A percentile compares a stretch with the other conserved stretches of the same genome.
phyloP scores from a whole-genome alignment of 202 grass and related monocot species.

The Elaeis oleifera region DNA sequence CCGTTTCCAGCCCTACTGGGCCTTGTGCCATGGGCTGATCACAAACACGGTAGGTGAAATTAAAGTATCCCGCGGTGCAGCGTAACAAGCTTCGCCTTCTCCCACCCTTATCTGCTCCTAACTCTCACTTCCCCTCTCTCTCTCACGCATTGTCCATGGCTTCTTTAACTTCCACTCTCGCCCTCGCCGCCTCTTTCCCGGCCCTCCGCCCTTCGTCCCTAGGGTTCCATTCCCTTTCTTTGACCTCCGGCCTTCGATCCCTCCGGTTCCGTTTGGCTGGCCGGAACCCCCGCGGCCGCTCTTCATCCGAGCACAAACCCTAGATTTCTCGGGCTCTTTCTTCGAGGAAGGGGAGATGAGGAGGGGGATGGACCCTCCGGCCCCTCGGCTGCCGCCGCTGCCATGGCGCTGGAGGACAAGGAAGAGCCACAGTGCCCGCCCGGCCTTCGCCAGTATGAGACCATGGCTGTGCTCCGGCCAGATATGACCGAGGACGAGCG shows the following conservation, averaged over 20 bases:
- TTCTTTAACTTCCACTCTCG: constrained; percentile 28
- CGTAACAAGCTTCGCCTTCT: neutral
- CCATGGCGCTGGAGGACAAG: constrained; percentile 59
- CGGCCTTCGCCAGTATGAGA: constrained; percentile 81
- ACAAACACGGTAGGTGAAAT: too few relatives aligned
- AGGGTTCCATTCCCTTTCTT: constrained; percentile 7
- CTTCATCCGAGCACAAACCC: constrained; percentile 25
- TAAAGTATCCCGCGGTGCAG: neutral
- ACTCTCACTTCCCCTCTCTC: neutral
- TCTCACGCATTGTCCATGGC: constrained; percentile 36
- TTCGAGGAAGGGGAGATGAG: constrained; percentile 63
- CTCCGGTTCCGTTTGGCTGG: neutral
- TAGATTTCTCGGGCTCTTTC: constrained; percentile 60
- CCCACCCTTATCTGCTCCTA: constrained; percentile 18
- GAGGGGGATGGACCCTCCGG: constrained; percentile 32
- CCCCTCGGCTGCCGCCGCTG: constrained; percentile 38
- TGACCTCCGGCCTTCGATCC: neutral
- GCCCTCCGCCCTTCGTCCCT: constrained; percentile 21
- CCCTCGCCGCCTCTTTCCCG: constrained; percentile 32
- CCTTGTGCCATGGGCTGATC: too few relatives aligned
- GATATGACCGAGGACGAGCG: constrained; percentile 98
- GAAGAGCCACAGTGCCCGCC: constrained; percentile 89
- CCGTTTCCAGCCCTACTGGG: too few relatives aligned
- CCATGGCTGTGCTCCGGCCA: constrained; percentile 79
- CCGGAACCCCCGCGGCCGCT: neutral